These are phyloP conservation scores for Lactarius trivialis DNA, from an alignment of 768 basidiomycete genomes.

Conservation along the genomic window DNA sequence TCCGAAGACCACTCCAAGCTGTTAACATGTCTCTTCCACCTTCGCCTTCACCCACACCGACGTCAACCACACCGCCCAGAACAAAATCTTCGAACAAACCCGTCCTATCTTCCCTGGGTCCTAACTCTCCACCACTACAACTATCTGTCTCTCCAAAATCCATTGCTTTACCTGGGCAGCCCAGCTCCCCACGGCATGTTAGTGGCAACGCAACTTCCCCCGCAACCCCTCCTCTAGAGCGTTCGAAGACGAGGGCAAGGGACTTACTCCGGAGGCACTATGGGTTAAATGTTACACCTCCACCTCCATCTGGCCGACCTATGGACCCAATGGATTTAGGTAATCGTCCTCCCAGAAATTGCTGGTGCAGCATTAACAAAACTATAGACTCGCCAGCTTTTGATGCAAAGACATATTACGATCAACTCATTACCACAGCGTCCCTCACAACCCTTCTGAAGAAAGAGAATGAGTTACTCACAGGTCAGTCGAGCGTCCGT, in stretches of 20 bases:
- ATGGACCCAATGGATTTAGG: slow-evolving; percentile 82
- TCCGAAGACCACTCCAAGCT: too few relatives aligned
- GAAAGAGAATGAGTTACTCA: slow-evolving; percentile 74
- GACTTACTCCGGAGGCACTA: slow-evolving; percentile 83
- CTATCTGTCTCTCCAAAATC: neutral
- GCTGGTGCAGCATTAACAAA: slow-evolving; percentile 3
- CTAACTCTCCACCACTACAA: slow-evolving; percentile 13
- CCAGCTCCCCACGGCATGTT: neutral
- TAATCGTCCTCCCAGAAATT: slow-evolving; percentile 28
- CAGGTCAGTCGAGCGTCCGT: slow-evolving; percentile 38
- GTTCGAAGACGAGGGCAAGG: slow-evolving; percentile 44
- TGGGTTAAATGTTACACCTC: slow-evolving; percentile 72
- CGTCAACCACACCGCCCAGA: slow-evolving; percentile 14
- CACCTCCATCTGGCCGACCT: slow-evolving; percentile 48
- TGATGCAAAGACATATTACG: slow-evolving; percentile 79
- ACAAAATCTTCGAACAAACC: slow-evolving; percentile 15
- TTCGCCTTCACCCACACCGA: slow-evolving; percentile 1
- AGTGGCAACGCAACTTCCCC: slow-evolving; percentile 4
- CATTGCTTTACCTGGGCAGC: neutral
- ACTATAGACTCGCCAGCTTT: slow-evolving; percentile 69
- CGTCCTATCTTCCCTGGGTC: slow-evolving; percentile 17
- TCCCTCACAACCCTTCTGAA: slow-evolving; percentile 68
- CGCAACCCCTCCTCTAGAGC: slow-evolving; percentile 13
- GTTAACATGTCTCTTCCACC: slow-evolving; percentile 12
- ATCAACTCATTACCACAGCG: slow-evolving; percentile 77